Conservation (phyloP, 176 grass and related monocot genomes). For the Oropetium thomaeum region DNA sequence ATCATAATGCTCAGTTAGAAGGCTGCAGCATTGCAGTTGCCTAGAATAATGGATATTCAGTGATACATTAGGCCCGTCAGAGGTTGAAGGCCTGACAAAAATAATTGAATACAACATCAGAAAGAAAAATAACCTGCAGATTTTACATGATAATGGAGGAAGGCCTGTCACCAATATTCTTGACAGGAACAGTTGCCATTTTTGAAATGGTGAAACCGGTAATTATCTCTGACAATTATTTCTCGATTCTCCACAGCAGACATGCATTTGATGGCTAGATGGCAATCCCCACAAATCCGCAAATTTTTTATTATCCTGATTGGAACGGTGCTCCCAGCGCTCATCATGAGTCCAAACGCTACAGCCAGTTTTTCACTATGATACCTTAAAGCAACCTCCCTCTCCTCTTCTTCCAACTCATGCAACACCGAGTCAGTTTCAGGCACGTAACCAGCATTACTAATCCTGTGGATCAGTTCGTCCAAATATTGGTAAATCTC, state of each 20-base stretch:
- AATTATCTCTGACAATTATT: conserved; percentile 63
- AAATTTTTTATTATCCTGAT: conserved; percentile 74
- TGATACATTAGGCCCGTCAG: not conserved
- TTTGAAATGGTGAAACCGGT: conserved; percentile 68
- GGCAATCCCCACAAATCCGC: conserved; percentile 59
- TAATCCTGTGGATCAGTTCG: conserved; percentile 51
- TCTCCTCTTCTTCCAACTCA: conserved; percentile 79
- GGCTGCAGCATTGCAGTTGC: not conserved
- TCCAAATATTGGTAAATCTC: conserved; percentile 64
- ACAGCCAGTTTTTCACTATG: conserved; percentile 65
- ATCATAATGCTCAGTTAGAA: not conserved
- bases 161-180: conserved; percentile 52
- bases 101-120: not conserved
- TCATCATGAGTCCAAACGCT: conserved; percentile 62
- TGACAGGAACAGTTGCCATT: conserved; percentile 55
- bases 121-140: not conserved
- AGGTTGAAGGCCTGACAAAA: not conserved
- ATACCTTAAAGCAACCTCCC: conserved; percentile 56
- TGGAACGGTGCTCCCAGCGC: not conserved
- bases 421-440: conserved; percentile 60
- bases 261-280: conserved; percentile 70
- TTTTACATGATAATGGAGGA: not conserved
- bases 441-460: conserved; percentile 44
- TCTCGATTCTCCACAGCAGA: conserved; percentile 52
- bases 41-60: not conserved